Conservation (phyloP, 495 filamentous ascomycete species). For the Podospora didyma region DNA sequence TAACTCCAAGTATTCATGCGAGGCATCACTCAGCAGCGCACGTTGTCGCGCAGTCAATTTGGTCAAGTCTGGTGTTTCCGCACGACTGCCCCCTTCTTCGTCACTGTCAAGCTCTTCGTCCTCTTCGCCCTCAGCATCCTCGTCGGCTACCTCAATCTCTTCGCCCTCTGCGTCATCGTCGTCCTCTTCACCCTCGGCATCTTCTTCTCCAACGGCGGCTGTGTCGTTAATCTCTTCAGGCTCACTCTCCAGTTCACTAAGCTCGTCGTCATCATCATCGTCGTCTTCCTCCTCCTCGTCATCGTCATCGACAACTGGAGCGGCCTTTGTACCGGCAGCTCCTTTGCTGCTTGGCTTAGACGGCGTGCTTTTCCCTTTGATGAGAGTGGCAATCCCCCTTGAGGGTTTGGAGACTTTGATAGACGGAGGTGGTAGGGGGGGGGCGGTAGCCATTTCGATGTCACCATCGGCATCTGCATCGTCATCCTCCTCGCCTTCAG, state of each 20-base stretch:
- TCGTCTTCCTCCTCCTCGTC: conserved; percentile 44
- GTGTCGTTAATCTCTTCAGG: conserved; percentile 48
- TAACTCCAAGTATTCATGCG: conserved; percentile 61
- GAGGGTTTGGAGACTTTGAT: conserved; percentile 42
- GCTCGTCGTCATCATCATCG: conserved; percentile 46
- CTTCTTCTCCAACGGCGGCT: conserved; percentile 37
- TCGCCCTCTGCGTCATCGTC: conserved; percentile 50
- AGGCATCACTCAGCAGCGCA: conserved; percentile 62
- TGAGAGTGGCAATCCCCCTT: conserved; percentile 12
- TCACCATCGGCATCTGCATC: conserved; percentile 47
- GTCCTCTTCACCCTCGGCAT: conserved; percentile 49
- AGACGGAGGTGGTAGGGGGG: conserved; percentile 29
- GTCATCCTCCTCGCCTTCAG: conserved; percentile 45
- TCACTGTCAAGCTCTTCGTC: conserved; percentile 67
- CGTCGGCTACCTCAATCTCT: conserved; percentile 53
- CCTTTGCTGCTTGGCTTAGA: conserved; percentile 3
- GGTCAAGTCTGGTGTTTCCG: conserved; percentile 71
- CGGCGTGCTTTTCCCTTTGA: conserved; percentile 8
- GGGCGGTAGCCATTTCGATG: conserved; percentile 40
- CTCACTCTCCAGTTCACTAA: conserved; percentile 46
- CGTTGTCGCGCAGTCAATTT: conserved; percentile 87
- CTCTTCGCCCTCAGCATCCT: conserved; percentile 51
- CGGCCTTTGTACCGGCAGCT: conserved; percentile 18
- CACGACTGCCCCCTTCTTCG: conserved; percentile 55
- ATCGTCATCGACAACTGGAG: conserved; percentile 35